Evolutionary conservation across 306 rosid species (phyloP).

Genomic region (Luffa aegyptiaca): DNA sequence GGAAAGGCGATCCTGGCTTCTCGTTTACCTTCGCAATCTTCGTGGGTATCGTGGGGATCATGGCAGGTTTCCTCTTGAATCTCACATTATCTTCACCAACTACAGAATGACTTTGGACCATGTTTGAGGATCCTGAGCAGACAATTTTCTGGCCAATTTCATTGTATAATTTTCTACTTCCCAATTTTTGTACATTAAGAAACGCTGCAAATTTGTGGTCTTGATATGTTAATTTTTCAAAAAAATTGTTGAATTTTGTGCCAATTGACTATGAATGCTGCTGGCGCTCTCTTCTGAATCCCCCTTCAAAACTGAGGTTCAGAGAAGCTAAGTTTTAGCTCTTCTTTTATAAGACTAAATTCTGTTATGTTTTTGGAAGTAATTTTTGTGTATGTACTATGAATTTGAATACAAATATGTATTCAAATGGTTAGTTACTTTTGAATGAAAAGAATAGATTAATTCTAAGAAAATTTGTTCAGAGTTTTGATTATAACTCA

Average conservation of each 20-base stretch:
- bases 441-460: too few relatives aligned
- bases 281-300: not conserved
- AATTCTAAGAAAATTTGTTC: too few relatives aligned
- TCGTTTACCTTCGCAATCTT: constrained; percentile 56
- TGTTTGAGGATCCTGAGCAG: constrained; percentile 4
- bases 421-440: not conserved
- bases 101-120: constrained; percentile 26
- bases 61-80: constrained; percentile 77
- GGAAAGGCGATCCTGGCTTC: constrained; percentile 59
- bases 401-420: not conserved
- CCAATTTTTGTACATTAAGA: constrained; percentile 6
- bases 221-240: not conserved
- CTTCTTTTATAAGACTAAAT: not conserved
- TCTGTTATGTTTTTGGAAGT: not conserved
- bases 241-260: not conserved
- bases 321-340: not conserved
- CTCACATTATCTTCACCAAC: constrained; percentile 57
- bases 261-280: not conserved
- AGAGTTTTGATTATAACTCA: too few relatives aligned
- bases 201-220: constrained; percentile 3
- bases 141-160: constrained; percentile 3
- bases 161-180: constrained; percentile 11
- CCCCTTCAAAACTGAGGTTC: not conserved
- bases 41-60: constrained; percentile 69
- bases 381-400: not conserved